Conservation (phyloP, 495 filamentous ascomycete species). For the Xylona heveae region DNA sequence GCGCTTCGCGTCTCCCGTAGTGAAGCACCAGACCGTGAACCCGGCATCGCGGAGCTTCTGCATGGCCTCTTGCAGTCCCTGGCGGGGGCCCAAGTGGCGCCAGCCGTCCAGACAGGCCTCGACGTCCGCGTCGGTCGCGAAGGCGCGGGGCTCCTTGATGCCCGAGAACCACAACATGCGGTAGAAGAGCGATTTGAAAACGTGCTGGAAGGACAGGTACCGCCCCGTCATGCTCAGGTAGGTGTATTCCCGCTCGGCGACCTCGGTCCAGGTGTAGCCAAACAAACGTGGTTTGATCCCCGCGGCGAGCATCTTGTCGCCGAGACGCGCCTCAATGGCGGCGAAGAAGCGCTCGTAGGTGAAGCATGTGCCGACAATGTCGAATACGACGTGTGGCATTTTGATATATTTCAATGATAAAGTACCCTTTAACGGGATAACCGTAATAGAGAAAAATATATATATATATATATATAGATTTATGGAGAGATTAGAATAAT, state of each 20-base stretch:
- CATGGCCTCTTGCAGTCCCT: slow-evolving; percentile 14
- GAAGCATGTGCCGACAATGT: slow-evolving; percentile 23
- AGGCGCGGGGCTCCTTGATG: slow-evolving; percentile 14
- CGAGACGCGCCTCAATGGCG: slow-evolving; percentile 13
- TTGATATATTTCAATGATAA: too few relatives aligned
- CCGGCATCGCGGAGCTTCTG: slow-evolving; percentile 13
- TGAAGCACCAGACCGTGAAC: slow-evolving; percentile 23
- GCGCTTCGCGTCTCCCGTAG: slow-evolving; percentile 17
- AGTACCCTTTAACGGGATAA: too few relatives aligned
- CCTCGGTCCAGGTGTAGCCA: slow-evolving; percentile 21
- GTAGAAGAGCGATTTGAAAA: slow-evolving; percentile 19
- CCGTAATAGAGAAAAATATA: too few relatives aligned
- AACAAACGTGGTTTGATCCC: slow-evolving; percentile 16
- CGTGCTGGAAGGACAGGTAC: slow-evolving; percentile 16
- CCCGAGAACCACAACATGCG: slow-evolving; percentile 19
- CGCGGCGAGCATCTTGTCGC: slow-evolving; percentile 12
- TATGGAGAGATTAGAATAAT: too few relatives aligned
- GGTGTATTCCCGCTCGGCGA: slow-evolving; percentile 21
- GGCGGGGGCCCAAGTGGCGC: slow-evolving; percentile 12
- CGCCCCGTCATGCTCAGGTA: slow-evolving; percentile 20
- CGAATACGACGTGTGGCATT: slow-evolving; percentile 24
- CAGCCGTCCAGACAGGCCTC: slow-evolving; percentile 14
- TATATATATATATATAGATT: too few relatives aligned
- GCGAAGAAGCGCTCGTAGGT: slow-evolving; percentile 18
- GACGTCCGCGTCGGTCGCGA: slow-evolving; percentile 18